Evolutionary conservation across 176 grass and related monocot species (phyloP), one percentile per base, ranked within the genome.

Genomic region (Luzula sylvatica): DNA sequence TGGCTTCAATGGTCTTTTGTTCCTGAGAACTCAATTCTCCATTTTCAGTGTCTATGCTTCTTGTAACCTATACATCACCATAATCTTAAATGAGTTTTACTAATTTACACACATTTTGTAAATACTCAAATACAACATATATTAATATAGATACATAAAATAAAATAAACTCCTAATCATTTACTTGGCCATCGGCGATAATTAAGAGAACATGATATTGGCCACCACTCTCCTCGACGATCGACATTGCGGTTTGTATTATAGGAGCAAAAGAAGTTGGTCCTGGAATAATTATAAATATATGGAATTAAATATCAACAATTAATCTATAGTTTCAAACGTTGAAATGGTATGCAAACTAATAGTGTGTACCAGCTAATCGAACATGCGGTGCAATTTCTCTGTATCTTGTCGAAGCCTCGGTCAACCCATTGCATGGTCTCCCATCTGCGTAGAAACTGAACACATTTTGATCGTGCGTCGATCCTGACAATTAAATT

Each of bases 131-230:
- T 32, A 32, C 29, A 32, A 32, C 29, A 32, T 32, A 32, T 3
- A 32, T 32, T 32, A 32, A 8, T 32, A 8, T 32, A 32, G 8
- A 32, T 4, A 8, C 8, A 32, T 32, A 32, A 32, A 8, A 32
- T 3, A 32, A 32, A 32, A 32, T 8, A 32, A 32, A 4, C n/a
- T n/a, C n/a, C 29, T 4, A 32, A 32, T 32, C 29, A 32, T 32
- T 32, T 83, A 87, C 88, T 75, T 94, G 88, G 26, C 88, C 88
- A 56, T 94, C 83, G 23, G 88, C 88, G 3, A 87, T 83, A 61
- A 94, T 87, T 42, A 94, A 58, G 68, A 94, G 63, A 75, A 94
- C 88, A 80, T 94, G 88, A 65, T 94, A 94, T 50, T 94, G 83
- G 20, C 83, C 88, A 52, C 83, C 83, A 40, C 79, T 94, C 71